Percentiles rank a stretch among this genome's conserved stretches.
Conservation (phyloP, 2,329 filamentous ascomycete genomes). For the Purpureocillium takamizusanense region DNA sequence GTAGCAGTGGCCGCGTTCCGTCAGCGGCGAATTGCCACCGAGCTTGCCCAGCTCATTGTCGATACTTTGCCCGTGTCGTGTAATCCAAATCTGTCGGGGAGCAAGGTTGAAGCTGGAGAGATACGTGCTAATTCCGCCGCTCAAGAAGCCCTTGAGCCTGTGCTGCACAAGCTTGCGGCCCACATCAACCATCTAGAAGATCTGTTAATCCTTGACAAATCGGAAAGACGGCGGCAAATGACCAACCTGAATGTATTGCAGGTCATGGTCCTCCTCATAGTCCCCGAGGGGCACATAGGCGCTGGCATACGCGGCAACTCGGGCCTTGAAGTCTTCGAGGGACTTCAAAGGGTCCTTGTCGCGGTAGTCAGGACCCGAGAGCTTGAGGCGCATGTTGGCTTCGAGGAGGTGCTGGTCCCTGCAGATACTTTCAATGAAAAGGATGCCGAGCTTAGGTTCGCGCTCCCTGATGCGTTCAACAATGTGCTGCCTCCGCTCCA, state of each 20-base stretch:
- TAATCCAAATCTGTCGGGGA: slow-evolving; percentile 96
- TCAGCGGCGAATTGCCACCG: slow-evolving; percentile 81
- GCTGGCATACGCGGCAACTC: slow-evolving; percentile 87
- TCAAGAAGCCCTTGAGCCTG: slow-evolving; percentile 84
- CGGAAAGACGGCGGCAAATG: neutral
- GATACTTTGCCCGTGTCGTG: slow-evolving; percentile 80
- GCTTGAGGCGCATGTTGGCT: slow-evolving; percentile 93
- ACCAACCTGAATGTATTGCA: slow-evolving; percentile 79
- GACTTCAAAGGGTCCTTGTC: slow-evolving; percentile 84
- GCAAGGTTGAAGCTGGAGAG: slow-evolving; percentile 95
- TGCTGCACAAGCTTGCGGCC: slow-evolving; percentile 89
- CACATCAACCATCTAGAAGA: slow-evolving; percentile 80
- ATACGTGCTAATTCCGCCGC: slow-evolving; percentile 87
- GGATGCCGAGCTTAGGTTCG: slow-evolving; percentile 79
- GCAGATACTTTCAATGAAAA: slow-evolving; percentile 94
- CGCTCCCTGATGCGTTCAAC: slow-evolving; percentile 74
- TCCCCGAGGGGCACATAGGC: slow-evolving; percentile 86
- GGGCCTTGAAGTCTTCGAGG: slow-evolving; percentile 82
- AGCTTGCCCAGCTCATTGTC: slow-evolving; percentile 86
- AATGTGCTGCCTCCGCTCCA: slow-evolving; percentile 73
- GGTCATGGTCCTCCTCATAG: slow-evolving; percentile 80
- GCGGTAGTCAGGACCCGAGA: slow-evolving; percentile 91
- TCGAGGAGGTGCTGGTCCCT: slow-evolving; percentile 77
- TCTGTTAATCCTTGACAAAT: slow-evolving; percentile 5
- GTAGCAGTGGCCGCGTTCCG: slow-evolving; percentile 70